Base-by-base conservation (phyloP, 2,329 filamentous ascomycete species). In the Stenocarpella maydis region DNA sequence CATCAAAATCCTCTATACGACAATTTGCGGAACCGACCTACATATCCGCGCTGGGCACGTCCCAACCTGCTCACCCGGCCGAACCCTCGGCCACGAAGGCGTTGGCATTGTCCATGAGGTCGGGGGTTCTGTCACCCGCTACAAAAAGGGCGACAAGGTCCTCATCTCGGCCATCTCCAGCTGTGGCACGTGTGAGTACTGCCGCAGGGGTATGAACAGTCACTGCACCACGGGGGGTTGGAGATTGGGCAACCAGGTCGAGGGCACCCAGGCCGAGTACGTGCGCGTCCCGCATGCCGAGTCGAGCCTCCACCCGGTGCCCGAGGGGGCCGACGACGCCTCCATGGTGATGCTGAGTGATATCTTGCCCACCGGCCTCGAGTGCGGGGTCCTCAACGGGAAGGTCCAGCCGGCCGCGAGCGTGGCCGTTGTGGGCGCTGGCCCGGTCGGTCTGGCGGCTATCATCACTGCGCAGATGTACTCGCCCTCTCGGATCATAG, bases 181-280 rank as follows among this genome's bases (percentile, higher is more conserved):
- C 65, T 89, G 87, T 74, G 83, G 81, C 0, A 80, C 78, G 1
- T 89, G 87, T 74, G 77, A 78, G 24, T 85, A 83, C 75, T 88
- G 86, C 72, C 81, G 82, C 7, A 77, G 77, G 55, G 83, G 82
- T 26, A 86, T 88, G 82, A 79, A 80, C 69, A 84, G 84, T 34
- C 85, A 87, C 72, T 89, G 87, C 75, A 78, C 78, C 9, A 83
- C 81, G 15, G 86, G 85, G 31, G 86, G 86, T 4, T 88, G 86
- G 86, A 80, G 83, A 6, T 77, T 89, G 2, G 86, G 87, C 24
- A 84, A 88, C 73, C 79, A 78, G 0, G 80, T 83, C 24, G 84
- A 87, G 72, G 86, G 86, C 53, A 87, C 84, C 0, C 86, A 88
- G 73, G 86, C 86, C n/a, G 86, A 88, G 73, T 87, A 84, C 71